A percentile compares a stretch with the other conserved stretches of the same genome.
Conservation (phyloP, 2,329 filamentous ascomycete species). For the Alternaria dauci region DNA sequence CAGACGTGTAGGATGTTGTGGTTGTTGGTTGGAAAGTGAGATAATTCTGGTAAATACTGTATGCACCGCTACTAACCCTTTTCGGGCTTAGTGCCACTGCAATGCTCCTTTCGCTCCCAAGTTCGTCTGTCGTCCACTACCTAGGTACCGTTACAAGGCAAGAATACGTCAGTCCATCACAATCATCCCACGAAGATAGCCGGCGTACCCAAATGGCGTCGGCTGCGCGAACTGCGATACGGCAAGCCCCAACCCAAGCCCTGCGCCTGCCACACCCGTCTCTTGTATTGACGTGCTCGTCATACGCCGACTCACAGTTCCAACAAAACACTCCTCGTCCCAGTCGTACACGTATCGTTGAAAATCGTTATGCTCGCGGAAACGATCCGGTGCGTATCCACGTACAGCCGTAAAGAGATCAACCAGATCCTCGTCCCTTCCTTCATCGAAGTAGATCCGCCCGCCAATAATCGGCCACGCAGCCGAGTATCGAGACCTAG, state of each 20-base stretch:
- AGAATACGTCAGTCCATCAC: conserved; percentile 8
- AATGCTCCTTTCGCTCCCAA: neutral
- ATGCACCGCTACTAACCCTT: neutral
- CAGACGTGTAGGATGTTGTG: neutral
- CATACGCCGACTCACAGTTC: neutral
- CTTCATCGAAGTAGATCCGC: neutral
- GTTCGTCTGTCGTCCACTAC: neutral
- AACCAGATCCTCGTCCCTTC: neutral
- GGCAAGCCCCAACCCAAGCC: neutral
- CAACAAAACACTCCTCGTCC: neutral
- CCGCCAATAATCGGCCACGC: conserved; percentile 5
- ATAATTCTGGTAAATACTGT: neutral
- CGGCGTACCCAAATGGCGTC: conserved; percentile 3
- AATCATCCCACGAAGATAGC: conserved; percentile 10
- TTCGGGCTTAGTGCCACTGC: neutral
- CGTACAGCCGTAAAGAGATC: neutral
- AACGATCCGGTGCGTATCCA: neutral
- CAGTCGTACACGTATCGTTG: conserved; percentile 5
- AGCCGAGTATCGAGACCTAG: neutral
- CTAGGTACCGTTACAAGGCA: neutral
- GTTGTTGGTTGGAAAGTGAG: neutral
- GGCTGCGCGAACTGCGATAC: neutral
- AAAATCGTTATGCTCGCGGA: neutral
- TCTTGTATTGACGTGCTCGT: neutral
- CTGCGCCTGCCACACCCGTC: neutral